phyloP scores from a whole-genome alignment of 164 flowering plant genomes.

The Dillenia turbinata region DNA sequence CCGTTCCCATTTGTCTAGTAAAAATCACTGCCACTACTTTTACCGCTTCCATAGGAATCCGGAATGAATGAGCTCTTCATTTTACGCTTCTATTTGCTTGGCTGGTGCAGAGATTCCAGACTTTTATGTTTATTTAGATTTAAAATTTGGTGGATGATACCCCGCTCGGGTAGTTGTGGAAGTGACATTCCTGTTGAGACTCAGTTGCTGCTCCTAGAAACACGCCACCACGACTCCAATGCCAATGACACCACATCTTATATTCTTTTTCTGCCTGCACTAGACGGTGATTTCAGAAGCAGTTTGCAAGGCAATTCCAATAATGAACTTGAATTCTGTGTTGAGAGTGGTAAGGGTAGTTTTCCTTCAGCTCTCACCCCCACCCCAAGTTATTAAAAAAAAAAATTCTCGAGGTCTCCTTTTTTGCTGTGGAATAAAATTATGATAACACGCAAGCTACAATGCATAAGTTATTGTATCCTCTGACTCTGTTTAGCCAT shows the following conservation, averaged over 20 bases:
- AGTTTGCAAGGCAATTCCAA: slow-evolving; percentile 58
- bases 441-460: no score
- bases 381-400: no score
- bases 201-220: slow-evolving; percentile 62
- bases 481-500: no score
- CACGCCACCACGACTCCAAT: slow-evolving; percentile 18
- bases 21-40: background rate
- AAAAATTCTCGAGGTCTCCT: no score
- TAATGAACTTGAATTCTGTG: slow-evolving; percentile 53
- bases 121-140: slow-evolving; percentile 45
- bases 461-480: no score
- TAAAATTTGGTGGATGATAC: slow-evolving; percentile 76
- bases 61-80: no score
- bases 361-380: no score
- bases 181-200: slow-evolving; percentile 64
- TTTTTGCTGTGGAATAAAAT: no score
- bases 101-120: slow-evolving; percentile 40
- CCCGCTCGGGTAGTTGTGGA: slow-evolving; percentile 47
- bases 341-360: slow-evolving; percentile 48
- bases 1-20: background rate
- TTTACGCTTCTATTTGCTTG: background rate
- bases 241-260: slow-evolving; percentile 25
- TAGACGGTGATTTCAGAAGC: slow-evolving; percentile 58
- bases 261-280: slow-evolving; percentile 49
- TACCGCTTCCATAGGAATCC: background rate